Evolutionary conservation across 2,329 filamentous ascomycete species (phyloP), one percentile per base, ranked within the genome.

Genomic region (Phyllosticta paracitricarpa): DNA sequence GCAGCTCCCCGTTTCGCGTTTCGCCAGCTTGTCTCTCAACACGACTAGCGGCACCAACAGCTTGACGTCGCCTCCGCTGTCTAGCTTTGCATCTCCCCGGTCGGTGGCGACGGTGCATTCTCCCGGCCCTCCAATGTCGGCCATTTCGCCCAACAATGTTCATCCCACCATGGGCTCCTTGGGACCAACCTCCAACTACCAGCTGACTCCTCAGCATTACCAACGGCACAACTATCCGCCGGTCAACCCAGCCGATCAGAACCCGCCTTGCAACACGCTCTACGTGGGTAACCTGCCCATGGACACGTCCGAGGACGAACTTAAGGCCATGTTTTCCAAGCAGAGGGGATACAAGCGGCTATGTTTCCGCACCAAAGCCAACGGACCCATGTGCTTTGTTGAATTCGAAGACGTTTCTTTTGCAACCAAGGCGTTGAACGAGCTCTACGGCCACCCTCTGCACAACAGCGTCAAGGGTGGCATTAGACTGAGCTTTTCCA

Each of bases 351-450:
- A 97, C 78, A 97, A 96, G 77, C 84, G 94, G 28, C 84, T 99
- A 7, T 96, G 91, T 71, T 96, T 97, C 80, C 84, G 93, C 35
- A 95, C 91, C 59, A 97, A 97, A 78, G 85, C 89, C 66, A 96
- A 97, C 68, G 93, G 93, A 0, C 93, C 93, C 1, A 97, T 97
- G 92, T 97, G 94, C 72, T 97, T 97, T 73, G 94, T 99, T 48
- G 94, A 99, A 74, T 99, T 97, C 68, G 93, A 97, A 69, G 92
- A 97, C 68, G 82, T 96, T 10, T 89, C 89, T 1, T 93, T 91
- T 69, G 93, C 94, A 0, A 97, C 93, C 52, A 96, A 94, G 75
- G 88, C 92, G 1, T 81, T 97, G 2, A 85, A 92, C 65, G 91
- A 97, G 61, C 81, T 97, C 1, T 97, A 97, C 69, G 94, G 94